These are phyloP conservation scores for Huntiella abstrusa DNA, from an alignment of 2,329 filamentous ascomycete species.

Conservation along the genomic window DNA sequence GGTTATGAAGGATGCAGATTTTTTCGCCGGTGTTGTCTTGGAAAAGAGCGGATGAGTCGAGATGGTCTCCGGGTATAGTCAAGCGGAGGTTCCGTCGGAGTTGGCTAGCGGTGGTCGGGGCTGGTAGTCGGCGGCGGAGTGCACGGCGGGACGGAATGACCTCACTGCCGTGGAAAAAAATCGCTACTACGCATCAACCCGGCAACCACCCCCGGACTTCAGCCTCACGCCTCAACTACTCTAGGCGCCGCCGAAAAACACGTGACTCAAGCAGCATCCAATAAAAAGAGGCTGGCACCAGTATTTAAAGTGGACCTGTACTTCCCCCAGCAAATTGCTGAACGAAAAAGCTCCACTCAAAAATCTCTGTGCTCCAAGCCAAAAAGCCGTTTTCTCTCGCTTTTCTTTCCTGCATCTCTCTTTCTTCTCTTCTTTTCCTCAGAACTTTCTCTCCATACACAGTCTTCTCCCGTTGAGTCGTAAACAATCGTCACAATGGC, in stretches of 20 bases:
- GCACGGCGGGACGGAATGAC: neutral
- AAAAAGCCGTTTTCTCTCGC: conserved; percentile 8
- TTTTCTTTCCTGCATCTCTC: conserved; percentile 8
- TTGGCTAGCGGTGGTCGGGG: neutral
- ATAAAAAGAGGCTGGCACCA: conserved; percentile 5
- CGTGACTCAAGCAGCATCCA: conserved; percentile 3
- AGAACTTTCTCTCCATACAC: conserved; percentile 14
- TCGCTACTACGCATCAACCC: neutral
- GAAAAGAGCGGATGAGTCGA: no score
- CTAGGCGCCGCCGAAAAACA: neutral
- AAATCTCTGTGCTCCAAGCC: conserved; percentile 11
- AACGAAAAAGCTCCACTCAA: conserved; percentile 8
- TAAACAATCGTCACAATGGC: conserved; percentile 46
- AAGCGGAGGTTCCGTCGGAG: neutral
- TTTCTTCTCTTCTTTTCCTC: conserved; percentile 16
- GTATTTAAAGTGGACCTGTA: conserved; percentile 1
- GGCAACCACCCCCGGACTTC: neutral
- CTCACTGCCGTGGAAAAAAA: conserved; percentile 1
- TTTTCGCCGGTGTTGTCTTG: no score
- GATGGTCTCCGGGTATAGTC: no score
- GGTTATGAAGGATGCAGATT: neutral
- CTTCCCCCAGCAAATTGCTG: conserved; percentile 4
- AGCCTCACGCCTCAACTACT: conserved; percentile 11
- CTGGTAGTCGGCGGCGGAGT: neutral
- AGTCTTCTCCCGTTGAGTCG: conserved; percentile 12